A percentile compares a stretch with the other conserved stretches of the same genome.
phyloP scores from a whole-genome alignment of 495 filamentous ascomycete genomes.

The Penicillium cosmopolitanum region DNA sequence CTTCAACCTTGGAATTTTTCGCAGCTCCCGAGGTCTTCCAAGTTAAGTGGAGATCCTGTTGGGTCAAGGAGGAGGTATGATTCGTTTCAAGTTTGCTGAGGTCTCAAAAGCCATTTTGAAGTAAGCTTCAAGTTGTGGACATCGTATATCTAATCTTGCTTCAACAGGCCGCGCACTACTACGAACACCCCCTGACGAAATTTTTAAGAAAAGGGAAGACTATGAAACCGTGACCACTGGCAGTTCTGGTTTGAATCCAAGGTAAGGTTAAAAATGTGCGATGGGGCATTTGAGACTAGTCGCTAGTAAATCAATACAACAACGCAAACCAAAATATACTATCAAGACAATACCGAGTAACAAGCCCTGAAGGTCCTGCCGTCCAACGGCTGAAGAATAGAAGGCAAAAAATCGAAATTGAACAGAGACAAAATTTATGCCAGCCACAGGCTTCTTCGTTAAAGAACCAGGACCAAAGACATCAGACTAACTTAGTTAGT shows the following conservation, averaged over 20 bases:
- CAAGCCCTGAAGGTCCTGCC: background rate
- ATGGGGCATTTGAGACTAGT: background rate
- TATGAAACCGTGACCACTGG: too few species aligned
- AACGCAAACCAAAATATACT: background rate
- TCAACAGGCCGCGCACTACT: too few species aligned
- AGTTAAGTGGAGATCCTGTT: too few species aligned
- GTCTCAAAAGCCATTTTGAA: too few species aligned
- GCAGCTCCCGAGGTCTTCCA: too few species aligned
- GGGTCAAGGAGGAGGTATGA: too few species aligned
- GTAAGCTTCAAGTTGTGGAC: too few species aligned
- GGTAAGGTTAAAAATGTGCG: background rate
- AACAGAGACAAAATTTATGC: background rate
- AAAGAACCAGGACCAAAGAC: background rate
- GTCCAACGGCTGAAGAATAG: background rate
- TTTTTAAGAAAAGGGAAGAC: too few species aligned
- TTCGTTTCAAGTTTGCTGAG: too few species aligned
- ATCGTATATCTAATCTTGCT: too few species aligned
- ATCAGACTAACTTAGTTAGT: background rate
- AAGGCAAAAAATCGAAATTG: background rate
- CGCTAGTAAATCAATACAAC: background rate
- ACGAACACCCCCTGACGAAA: too few species aligned
- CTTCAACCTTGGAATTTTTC: too few species aligned
- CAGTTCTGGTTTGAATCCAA: background rate
- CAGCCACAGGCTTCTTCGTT: background rate
- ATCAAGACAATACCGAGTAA: conserved; percentile 2